Evolutionary conservation across 257 asterid genomes (phyloP).

Genomic region (Scutellaria minor): DNA sequence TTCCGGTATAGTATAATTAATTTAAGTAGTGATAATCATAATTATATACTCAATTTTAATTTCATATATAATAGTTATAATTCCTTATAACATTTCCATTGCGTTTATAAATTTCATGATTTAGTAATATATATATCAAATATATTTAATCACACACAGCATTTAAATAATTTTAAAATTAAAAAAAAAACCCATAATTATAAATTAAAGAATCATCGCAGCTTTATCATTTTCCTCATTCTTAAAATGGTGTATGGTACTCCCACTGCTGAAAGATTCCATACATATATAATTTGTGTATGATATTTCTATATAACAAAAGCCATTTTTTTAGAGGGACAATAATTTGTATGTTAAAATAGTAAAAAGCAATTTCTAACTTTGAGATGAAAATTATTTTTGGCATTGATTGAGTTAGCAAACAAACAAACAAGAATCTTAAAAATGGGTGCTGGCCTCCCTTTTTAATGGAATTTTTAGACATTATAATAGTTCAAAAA

Average conservation of each 20-base stretch:
- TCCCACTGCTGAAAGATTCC: background rate
- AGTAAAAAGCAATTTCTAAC: background rate
- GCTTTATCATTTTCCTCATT: too few relatives aligned
- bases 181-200: too few relatives aligned
- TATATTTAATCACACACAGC: too few relatives aligned
- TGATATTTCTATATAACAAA: background rate
- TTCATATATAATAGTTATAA: too few relatives aligned
- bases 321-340: background rate
- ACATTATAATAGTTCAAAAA: slow-evolving; percentile 25
- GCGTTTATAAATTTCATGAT: too few relatives aligned
- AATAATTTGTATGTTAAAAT: background rate
- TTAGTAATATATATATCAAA: too few relatives aligned
- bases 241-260: background rate
- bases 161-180: too few relatives aligned
- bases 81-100: too few relatives aligned
- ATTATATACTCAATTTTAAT: too few relatives aligned
- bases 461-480: slow-evolving; percentile 30
- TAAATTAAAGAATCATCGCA: too few relatives aligned
- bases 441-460: slow-evolving; percentile 31
- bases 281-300: background rate
- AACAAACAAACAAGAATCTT: slow-evolving; percentile 44
- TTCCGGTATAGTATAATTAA: too few relatives aligned
- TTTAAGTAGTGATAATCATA: too few relatives aligned
- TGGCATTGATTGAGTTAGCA: slow-evolving; percentile 13
- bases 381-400: background rate